phyloP scores from a whole-genome alignment of 768 basidiomycete genomes.

The Mrakia frigida region DNA sequence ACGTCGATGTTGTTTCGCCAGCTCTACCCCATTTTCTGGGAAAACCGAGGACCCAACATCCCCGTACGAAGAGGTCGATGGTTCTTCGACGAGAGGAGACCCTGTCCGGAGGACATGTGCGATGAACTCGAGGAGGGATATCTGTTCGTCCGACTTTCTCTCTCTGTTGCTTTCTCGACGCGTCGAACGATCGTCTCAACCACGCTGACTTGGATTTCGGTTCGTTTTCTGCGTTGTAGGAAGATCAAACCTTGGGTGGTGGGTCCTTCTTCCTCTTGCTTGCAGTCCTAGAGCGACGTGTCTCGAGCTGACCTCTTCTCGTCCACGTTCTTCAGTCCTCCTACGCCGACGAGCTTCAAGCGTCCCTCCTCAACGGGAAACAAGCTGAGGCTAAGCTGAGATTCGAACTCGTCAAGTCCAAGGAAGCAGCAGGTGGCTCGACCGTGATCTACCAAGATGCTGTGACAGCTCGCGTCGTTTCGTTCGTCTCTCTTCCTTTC shows the following conservation, averaged over 20 bases:
- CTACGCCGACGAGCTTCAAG: slow-evolving; percentile 29
- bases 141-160: slow-evolving; percentile 7
- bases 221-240: neutral
- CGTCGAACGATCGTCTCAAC: neutral
- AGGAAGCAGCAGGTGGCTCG: slow-evolving; percentile 13
- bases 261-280: neutral
- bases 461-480: slow-evolving; percentile 17
- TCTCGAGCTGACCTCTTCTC: neutral
- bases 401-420: slow-evolving; percentile 22
- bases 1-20: neutral
- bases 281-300: neutral
- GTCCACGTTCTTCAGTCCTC: neutral
- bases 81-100: slow-evolving; percentile 26
- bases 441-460: slow-evolving; percentile 29
- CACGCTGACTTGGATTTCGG: neutral
- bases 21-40: slow-evolving; percentile 27
- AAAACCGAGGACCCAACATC: slow-evolving; percentile 27
- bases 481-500: slow-evolving; percentile 8
- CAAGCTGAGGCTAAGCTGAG: slow-evolving; percentile 30
- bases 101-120: slow-evolving; percentile 24
- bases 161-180: no score
- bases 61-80: slow-evolving; percentile 29
- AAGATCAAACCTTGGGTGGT: slow-evolving; percentile 30
- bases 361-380: slow-evolving; percentile 16
- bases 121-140: slow-evolving; percentile 32